Percentiles rank a stretch among this genome's conserved stretches.
Conservation (phyloP, 306 rosid species). For the Elaeagnus macrophylla region DNA sequence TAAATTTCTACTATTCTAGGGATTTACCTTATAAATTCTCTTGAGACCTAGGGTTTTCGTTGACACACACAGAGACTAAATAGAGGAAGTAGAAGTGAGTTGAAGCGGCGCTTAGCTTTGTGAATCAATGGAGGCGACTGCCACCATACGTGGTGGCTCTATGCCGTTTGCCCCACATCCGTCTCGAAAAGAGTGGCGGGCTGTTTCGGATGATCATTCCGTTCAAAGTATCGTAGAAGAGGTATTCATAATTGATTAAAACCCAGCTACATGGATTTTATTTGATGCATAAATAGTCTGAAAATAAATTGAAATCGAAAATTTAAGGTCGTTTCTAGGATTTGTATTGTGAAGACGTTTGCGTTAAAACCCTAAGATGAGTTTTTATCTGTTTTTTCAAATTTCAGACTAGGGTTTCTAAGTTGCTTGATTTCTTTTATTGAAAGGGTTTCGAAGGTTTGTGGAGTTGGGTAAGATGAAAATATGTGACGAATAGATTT, state of each 20-base stretch:
- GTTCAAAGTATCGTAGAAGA: constrained; percentile 53
- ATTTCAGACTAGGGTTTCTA: constrained; percentile 24
- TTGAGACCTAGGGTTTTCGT: constrained; percentile 44
- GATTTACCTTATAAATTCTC: constrained; percentile 10
- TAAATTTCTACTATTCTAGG: constrained; percentile 25
- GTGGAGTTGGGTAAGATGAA: no score
- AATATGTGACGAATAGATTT: no score
- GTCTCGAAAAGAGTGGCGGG: constrained; percentile 81
- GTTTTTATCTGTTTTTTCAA: constrained; percentile 3
- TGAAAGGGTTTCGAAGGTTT: constrained; percentile 11
- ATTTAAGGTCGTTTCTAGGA: constrained; percentile 2
- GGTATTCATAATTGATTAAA: constrained; percentile 37
- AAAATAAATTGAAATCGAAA: background rate
- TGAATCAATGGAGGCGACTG: constrained; percentile 73
- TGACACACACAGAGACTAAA: constrained; percentile 4
- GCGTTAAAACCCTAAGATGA: background rate
- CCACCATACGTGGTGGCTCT: constrained; percentile 53
- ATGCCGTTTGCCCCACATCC: constrained; percentile 42
- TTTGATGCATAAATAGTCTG: constrained; percentile 5
- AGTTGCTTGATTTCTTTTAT: background rate
- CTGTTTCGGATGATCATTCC: constrained; percentile 74
- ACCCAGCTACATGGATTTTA: constrained; percentile 30
- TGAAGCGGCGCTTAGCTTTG: constrained; percentile 22
- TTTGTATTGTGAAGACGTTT: background rate
- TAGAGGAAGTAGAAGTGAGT: constrained; percentile 24